A percentile compares a stretch with the other conserved stretches of the same genome.
phyloP scores from a whole-genome alignment of 495 filamentous ascomycete species.

The Aspergillus nanangensis region DNA sequence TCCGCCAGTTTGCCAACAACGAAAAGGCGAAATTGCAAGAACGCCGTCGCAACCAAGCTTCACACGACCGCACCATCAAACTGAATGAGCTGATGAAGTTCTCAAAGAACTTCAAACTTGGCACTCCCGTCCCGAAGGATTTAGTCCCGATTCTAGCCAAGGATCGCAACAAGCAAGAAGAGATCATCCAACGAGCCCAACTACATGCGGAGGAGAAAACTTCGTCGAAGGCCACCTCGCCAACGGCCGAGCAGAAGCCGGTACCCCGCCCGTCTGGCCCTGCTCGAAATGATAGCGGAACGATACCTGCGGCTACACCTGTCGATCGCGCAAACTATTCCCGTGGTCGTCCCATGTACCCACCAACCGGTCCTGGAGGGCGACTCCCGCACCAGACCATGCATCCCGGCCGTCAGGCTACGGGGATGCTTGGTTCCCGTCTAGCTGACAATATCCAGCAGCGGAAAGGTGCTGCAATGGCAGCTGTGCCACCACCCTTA shows the following conservation, averaged over 20 bases:
- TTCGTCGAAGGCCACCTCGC: slow-evolving; percentile 28
- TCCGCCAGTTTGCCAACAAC: slow-evolving; percentile 73
- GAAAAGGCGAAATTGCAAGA: slow-evolving; percentile 73
- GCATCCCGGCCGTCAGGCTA: slow-evolving; percentile 37
- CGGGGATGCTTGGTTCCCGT: slow-evolving; percentile 48
- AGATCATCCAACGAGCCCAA: slow-evolving; percentile 83
- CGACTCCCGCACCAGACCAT: slow-evolving; percentile 38
- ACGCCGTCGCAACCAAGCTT: slow-evolving; percentile 61
- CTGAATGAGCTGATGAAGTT: slow-evolving; percentile 94
- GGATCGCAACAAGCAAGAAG: slow-evolving; percentile 84
- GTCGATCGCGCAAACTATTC: slow-evolving; percentile 41
- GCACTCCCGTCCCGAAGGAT: slow-evolving; percentile 85
- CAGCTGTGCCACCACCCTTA: slow-evolving; percentile 47
- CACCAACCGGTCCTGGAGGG: slow-evolving; percentile 38
- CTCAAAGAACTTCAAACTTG: slow-evolving; percentile 86
- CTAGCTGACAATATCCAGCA: slow-evolving; percentile 53
- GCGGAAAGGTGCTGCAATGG: slow-evolving; percentile 45
- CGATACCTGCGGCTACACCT: slow-evolving; percentile 26
- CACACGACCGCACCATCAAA: slow-evolving; percentile 79
- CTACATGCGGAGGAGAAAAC: slow-evolving; percentile 59
- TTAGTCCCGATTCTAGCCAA: slow-evolving; percentile 94
- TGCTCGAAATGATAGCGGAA: slow-evolving; percentile 26
- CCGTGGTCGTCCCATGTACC: slow-evolving; percentile 41
- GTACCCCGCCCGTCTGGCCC: slow-evolving; percentile 24
- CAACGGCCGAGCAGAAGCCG: slow-evolving; percentile 32